These are phyloP conservation scores for Bassia scoparia DNA, from an alignment of 148 eudicot genomes.

Conservation along the genomic window DNA sequence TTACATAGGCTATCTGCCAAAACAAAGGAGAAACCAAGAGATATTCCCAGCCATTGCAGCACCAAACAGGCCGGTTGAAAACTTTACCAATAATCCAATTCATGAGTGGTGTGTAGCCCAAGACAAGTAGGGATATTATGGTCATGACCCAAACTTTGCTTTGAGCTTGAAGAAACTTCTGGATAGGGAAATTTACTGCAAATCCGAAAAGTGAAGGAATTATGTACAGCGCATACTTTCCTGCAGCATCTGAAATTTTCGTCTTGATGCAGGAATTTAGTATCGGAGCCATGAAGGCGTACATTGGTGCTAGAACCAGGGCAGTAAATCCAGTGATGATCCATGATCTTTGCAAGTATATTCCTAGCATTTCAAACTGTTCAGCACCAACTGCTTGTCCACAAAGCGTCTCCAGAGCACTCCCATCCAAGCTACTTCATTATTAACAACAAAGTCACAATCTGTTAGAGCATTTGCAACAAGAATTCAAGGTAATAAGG, in stretches of 20 bases:
- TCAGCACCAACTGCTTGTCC: conserved; percentile 71
- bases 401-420: conserved; percentile 56
- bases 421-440: conserved; percentile 38
- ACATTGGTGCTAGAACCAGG: conserved; percentile 34
- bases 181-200: conserved; percentile 44
- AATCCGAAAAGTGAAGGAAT: conserved; percentile 47
- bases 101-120: conserved; percentile 34
- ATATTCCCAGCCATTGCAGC: conserved; percentile 42
- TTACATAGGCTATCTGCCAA: conserved; percentile 38
- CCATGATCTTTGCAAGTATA: conserved; percentile 58
- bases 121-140: conserved; percentile 21
- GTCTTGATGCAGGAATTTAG: conserved; percentile 35
- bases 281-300: conserved; percentile 39
- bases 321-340: conserved; percentile 33
- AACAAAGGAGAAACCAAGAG: conserved; percentile 46
- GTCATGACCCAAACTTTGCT: conserved; percentile 54
- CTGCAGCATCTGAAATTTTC: conserved; percentile 37
- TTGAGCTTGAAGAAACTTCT: conserved; percentile 53
- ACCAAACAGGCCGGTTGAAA: conserved; percentile 36
- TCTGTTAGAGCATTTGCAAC: too few relatives aligned
- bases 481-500: too few relatives aligned
- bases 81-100: conserved; percentile 38
- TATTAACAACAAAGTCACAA: not conserved
- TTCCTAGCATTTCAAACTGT: conserved; percentile 43
- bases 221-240: conserved; percentile 42